Evolutionary conservation across 2,329 filamentous ascomycete species (phyloP).

Genomic region (Fusarium denticulatum): DNA sequence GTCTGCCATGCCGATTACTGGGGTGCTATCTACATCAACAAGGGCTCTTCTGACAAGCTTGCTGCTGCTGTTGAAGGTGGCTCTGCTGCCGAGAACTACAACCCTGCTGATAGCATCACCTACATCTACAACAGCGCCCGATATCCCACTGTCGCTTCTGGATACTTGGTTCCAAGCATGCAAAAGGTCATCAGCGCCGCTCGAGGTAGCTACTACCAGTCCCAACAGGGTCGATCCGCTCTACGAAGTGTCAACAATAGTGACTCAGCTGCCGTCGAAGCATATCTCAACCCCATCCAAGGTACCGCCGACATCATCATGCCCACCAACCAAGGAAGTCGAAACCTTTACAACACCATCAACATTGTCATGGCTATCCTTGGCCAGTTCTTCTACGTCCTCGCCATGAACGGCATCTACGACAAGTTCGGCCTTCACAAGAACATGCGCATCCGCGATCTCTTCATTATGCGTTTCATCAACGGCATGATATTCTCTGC

Average conservation of each 20-base stretch:
- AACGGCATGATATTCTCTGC: slow-evolving; percentile 47
- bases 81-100: slow-evolving; percentile 40
- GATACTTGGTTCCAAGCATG: slow-evolving; percentile 44
- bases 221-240: slow-evolving; percentile 32
- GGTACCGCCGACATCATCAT: slow-evolving; percentile 43
- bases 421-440: slow-evolving; percentile 31
- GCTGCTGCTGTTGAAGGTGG: slow-evolving; percentile 42
- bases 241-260: slow-evolving; percentile 36
- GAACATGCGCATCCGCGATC: slow-evolving; percentile 36
- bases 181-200: slow-evolving; percentile 41
- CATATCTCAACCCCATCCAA: slow-evolving; percentile 49
- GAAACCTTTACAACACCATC: slow-evolving; percentile 52
- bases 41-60: slow-evolving; percentile 47
- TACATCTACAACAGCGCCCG: slow-evolving; percentile 52
- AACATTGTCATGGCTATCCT: slow-evolving; percentile 51
- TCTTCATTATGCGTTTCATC: slow-evolving; percentile 40
- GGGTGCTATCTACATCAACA: slow-evolving; percentile 49
- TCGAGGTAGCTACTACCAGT: slow-evolving; percentile 42
- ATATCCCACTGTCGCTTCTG: slow-evolving; percentile 47
- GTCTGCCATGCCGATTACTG: slow-evolving; percentile 52
- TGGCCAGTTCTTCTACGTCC: slow-evolving; percentile 45
- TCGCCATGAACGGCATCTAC: slow-evolving; percentile 41
- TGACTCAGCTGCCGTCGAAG: slow-evolving; percentile 40
- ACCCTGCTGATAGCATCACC: slow-evolving; percentile 46
- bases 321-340: slow-evolving; percentile 48